Evolutionary conservation across 768 basidiomycete species (phyloP), one percentile per base, ranked within the genome.

Genomic region (Suillus placidus): DNA sequence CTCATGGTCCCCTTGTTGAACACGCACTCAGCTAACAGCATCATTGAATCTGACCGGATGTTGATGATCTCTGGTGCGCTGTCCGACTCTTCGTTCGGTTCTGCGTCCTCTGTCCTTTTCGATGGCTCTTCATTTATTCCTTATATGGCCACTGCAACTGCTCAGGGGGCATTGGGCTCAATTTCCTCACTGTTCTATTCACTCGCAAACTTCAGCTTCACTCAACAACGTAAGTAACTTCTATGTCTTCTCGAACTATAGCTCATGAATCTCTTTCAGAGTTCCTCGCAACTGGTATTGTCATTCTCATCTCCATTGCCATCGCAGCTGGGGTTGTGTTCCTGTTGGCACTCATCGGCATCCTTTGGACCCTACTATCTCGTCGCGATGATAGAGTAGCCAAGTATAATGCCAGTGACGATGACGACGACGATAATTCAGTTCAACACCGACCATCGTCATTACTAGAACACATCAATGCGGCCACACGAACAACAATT

Each of bases 221-320:
- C 74, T 38, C 87, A 87, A 73, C 84, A 80, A 61, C 82, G 93
- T 94, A 73, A 79, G 92, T 81, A 23, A 64, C 64, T 61, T 35
- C 20, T 5, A n/a, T 16, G 16, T 16, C 52, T 60, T 62, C n/a
- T 32, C 16, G 54, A 66, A 30, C 71, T 45, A 14, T 61, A 54
- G 61, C n/a, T 73, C 67, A 38, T 47, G n/a, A 43, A 52, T 61
- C 12, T 38, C 37, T 42, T 70, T 10, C 69, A 94, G 94, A 89
- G 71, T 92, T 94, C 83, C 85, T 99, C 63, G 94, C 96, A 0
- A 87, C 88, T 30, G 97, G 97, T 2, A 85, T 99, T 43, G 95
- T 99, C 63, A 98, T 99, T 69, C 85, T 99, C 52, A 95, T 99
- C 70, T 96, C 95, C 2, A 97, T 99, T 68, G 97, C 97, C 32